These are phyloP conservation scores for Suillus variegatus DNA, from an alignment of 768 basidiomycete species.

Conservation along the genomic window DNA sequence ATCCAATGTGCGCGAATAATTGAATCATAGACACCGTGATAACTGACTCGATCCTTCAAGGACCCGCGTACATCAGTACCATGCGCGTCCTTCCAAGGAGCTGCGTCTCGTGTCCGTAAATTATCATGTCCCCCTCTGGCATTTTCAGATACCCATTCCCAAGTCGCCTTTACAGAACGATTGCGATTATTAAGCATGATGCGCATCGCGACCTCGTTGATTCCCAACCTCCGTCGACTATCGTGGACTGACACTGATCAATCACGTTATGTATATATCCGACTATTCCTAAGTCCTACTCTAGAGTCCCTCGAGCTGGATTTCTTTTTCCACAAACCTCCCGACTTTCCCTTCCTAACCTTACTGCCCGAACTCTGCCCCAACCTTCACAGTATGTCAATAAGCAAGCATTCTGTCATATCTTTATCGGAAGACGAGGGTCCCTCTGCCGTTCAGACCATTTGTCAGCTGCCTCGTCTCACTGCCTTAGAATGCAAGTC, in stretches of 20 bases:
- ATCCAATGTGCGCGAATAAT: not conserved
- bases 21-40: not conserved
- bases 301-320: slow-evolving; percentile 3
- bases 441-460: not conserved
- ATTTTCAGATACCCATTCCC: not conserved
- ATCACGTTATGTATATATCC: slow-evolving; percentile 5
- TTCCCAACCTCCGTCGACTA: not conserved
- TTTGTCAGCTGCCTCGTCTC: slow-evolving; percentile 2
- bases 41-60: not conserved
- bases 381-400: not conserved
- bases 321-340: slow-evolving; percentile 8
- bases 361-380: slow-evolving; percentile 1
- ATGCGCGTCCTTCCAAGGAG: not conserved
- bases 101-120: slow-evolving; percentile 6
- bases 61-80: not conserved
- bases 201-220: not conserved
- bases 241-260: slow-evolving; percentile 7
- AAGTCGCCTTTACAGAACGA: not conserved
- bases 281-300: slow-evolving; percentile 1
- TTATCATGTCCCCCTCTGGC: slow-evolving; percentile 1
- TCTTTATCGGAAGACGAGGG: not conserved
- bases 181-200: not conserved
- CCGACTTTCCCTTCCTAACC: not conserved
- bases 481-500: not conserved
- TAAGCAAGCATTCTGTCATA: slow-evolving; percentile 6